Evolutionary conservation across 192 early-diverging fungal genomes (phyloP).

Genomic region (Funneliformis geosporum): DNA sequence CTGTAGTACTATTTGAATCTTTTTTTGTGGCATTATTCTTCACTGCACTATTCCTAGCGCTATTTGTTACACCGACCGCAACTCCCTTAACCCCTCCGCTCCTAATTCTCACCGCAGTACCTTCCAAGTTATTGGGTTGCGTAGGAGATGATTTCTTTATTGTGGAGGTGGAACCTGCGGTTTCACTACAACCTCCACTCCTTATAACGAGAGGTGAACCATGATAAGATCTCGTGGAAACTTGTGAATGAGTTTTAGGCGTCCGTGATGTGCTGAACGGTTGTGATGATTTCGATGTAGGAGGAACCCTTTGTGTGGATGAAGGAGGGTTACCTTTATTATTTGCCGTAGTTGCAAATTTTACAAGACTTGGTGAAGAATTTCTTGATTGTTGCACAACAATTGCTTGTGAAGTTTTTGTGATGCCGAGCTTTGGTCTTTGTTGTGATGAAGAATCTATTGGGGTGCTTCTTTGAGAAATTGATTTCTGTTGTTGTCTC

Average conservation of each 20-base stretch:
- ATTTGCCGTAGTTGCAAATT: neutral
- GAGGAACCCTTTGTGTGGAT: neutral
- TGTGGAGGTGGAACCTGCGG: neutral
- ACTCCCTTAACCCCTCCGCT: neutral
- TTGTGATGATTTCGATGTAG: neutral
- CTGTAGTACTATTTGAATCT: neutral
- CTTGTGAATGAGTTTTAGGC: neutral
- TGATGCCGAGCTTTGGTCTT: no score
- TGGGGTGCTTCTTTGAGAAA: no score
- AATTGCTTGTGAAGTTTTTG: no score
- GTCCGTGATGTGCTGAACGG: neutral
- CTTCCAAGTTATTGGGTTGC: neutral
- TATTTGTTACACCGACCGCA: neutral
- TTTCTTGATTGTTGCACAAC: no score
- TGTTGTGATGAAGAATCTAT: no score
- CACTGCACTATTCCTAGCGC: neutral
- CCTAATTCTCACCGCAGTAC: neutral
- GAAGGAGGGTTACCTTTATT: neutral
- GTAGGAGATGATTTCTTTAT: neutral
- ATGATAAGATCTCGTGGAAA: neutral
- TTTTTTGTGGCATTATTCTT: neutral
- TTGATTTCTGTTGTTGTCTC: conserved; percentile 2
- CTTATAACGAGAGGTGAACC: neutral
- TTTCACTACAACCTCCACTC: neutral
- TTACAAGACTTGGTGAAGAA: neutral